Conservation (phyloP, 1,284 basidiomycete genomes). For the Prillingera fragicola region DNA sequence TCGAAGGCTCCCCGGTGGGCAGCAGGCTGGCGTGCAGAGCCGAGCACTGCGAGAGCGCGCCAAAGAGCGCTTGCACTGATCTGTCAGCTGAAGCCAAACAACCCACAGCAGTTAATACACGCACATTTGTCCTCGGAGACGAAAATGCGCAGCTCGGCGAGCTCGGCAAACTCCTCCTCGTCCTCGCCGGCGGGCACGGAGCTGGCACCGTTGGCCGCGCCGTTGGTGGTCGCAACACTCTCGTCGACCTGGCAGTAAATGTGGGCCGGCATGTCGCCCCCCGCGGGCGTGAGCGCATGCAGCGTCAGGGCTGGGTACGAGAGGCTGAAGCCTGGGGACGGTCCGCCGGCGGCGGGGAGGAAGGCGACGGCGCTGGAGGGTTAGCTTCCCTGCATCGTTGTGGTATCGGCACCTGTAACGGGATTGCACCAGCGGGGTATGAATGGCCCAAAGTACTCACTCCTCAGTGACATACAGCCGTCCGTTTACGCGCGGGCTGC, state of each 20-base stretch:
- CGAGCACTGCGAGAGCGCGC: conserved; percentile 79
- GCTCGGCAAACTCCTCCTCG: conserved; percentile 54
- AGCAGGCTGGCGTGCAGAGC: conserved; percentile 67
- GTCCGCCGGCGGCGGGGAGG: conserved; percentile 54
- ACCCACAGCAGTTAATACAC: conserved; percentile 34
- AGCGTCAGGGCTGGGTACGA: conserved; percentile 78
- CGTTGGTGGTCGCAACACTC: conserved; percentile 36
- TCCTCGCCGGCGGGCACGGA: conserved; percentile 47
- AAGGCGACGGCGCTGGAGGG: conserved; percentile 64
- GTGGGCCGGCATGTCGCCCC: conserved; percentile 54
- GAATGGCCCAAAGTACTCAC: no score
- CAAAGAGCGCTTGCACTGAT: conserved; percentile 79
- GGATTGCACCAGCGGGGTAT: no score
- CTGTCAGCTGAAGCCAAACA: conserved; percentile 9
- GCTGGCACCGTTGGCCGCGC: background rate
- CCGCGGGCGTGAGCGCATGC: conserved; percentile 74
- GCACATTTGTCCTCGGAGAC: conserved; percentile 61
- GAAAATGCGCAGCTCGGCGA: conserved; percentile 71
- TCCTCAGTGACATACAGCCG: conserved; percentile 75
- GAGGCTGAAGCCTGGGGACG: conserved; percentile 71
- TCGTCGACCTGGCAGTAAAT: conserved; percentile 89
- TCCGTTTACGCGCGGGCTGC: conserved; percentile 51
- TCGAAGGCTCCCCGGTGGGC: conserved; percentile 54
- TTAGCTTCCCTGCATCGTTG: background rate
- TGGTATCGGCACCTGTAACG: no score